Percentiles rank a stretch among this genome's conserved stretches.
phyloP scores from a whole-genome alignment of 768 basidiomycete genomes.

The Leccinum subgranulosum region DNA sequence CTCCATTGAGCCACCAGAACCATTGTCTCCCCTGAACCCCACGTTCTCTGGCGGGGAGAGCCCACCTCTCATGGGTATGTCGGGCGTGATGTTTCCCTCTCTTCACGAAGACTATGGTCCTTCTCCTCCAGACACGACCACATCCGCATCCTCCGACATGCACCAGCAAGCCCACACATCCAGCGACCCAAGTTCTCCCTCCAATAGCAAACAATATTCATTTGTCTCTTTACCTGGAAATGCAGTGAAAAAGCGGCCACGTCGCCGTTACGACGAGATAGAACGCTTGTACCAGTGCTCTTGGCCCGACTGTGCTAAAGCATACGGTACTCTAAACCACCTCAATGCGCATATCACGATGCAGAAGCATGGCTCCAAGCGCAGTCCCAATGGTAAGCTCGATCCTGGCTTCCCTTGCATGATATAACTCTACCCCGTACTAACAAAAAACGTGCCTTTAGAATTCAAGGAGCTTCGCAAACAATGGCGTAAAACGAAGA shows the following conservation, averaged over 20 bases:
- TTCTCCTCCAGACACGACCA: conserved; percentile 61
- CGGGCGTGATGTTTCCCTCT: conserved; percentile 40
- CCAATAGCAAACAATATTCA: conserved; percentile 70
- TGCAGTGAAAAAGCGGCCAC: conserved; percentile 78
- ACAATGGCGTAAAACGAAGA: conserved; percentile 93
- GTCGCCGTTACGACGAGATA: conserved; percentile 90
- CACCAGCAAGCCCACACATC: conserved; percentile 19
- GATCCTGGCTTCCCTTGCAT: neutral
- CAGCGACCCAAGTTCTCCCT: conserved; percentile 28
- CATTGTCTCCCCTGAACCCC: conserved; percentile 53
- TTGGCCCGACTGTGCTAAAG: conserved; percentile 73
- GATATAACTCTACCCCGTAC: neutral
- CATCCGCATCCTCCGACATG: conserved; percentile 48
- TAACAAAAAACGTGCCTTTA: conserved; percentile 31
- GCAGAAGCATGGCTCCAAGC: conserved; percentile 92
- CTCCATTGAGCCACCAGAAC: conserved; percentile 40
- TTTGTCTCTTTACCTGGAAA: conserved; percentile 82
- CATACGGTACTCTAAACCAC: conserved; percentile 95
- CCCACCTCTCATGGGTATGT: conserved; percentile 32
- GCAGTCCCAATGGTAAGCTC: conserved; percentile 80
- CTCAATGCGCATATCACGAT: conserved; percentile 98
- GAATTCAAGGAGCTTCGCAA: conserved; percentile 99
- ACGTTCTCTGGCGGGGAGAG: conserved; percentile 46
- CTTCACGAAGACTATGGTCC: conserved; percentile 52
- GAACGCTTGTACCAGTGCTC: conserved; percentile 90